Evolutionary conservation across 139 green algal genomes (phyloP), one percentile per base, ranked within the genome.

Genomic region (Chlamydomonas sp.): DNA sequence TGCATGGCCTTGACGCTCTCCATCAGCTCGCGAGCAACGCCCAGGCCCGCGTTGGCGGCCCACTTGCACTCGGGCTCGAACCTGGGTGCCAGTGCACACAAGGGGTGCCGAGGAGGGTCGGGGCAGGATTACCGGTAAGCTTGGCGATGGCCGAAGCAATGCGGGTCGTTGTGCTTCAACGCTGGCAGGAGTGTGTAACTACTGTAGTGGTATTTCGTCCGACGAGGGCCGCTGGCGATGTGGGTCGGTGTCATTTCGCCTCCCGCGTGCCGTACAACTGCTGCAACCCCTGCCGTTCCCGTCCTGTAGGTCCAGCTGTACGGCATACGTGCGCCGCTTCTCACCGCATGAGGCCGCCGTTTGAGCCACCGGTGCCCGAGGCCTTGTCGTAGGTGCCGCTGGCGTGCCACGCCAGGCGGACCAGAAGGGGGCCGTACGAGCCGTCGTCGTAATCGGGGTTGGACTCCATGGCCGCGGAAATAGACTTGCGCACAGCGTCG

Each of bases 291-390:
- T n/a, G n/a, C n/a, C n/a, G n/a, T n/a, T n/a, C n/a, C n/a, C n/a
- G n/a, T n/a, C n/a, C n/a, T n/a, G n/a, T n/a, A n/a, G n/a, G n/a
- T n/a, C n/a, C n/a, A n/a, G n/a, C n/a, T n/a, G n/a, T n/a, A n/a
- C n/a, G n/a, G n/a, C n/a, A n/a, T n/a, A n/a, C n/a, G n/a, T n/a
- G n/a, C n/a, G n/a, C n/a, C n/a, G 12, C 66, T 18, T 71, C 87
- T 58, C 85, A 97, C 90, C 97, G 89, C 95, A 99, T 99, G 85
- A 96, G 98, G 16, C 94, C 97, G 69, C 95, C 95, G 75, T 97
- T 96, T 58, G 85, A 95, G 60, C 97, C 97, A 57, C 97, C 97
- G 2, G 94, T 98, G 74, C 89, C 87, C 57, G 85, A 91, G 63
- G 86, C 90, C 89, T 97, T 97, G 92, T 98, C 95, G 85, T 97